Base-by-base conservation (phyloP, 306 rosid genomes). In the Fragaria ananassa region DNA sequence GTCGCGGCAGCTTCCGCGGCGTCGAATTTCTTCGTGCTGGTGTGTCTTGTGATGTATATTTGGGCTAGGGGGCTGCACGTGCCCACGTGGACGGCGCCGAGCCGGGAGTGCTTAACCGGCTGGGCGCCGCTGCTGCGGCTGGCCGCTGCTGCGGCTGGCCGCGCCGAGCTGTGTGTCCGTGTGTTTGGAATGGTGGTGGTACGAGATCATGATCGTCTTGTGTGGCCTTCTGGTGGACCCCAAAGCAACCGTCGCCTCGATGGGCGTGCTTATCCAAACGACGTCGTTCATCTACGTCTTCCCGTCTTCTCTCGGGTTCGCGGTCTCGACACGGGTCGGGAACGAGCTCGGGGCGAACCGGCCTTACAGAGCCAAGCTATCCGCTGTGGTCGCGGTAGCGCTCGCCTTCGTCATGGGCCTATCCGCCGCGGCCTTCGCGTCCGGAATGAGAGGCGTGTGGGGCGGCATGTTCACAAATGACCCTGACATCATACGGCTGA, bases 151-250 rank as follows among this genome's bases (percentile, higher is more conserved):
- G 6, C 76, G 79, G 72, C 81, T 92, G 0, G 97, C 98, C 0
- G 89, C 85, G 34, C 98, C 98, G 35, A 95, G 97, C 76, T 95
- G 98, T 35, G 91, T 88, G 2, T 95, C 98, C 0, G 98, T 95
- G 29, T 95, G 98, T 47, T 63, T 95, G 72, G 98, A 95, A 56
- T 95, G 98, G 98, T 95, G 98, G 98, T 95, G 98, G 98, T 95
- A 95, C 70, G 98, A 95, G 90, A 92, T 95, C 87, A 88, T 95
- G 94, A 92, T 92, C 70, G 83, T 95, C 9, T 21, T 95, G 3
- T 92, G 98, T 18, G 98, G 98, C 3, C 57, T 95, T 0, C 27
- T 95, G 0, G 83, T 85, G 76, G 90, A 89, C 84, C 97, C 98
- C 79, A 90, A 73, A 12, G 87, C 97, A 10, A 84, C 91, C 10